Base-by-base conservation (phyloP, 768 basidiomycete species). In the Suillus subalutaceus region DNA sequence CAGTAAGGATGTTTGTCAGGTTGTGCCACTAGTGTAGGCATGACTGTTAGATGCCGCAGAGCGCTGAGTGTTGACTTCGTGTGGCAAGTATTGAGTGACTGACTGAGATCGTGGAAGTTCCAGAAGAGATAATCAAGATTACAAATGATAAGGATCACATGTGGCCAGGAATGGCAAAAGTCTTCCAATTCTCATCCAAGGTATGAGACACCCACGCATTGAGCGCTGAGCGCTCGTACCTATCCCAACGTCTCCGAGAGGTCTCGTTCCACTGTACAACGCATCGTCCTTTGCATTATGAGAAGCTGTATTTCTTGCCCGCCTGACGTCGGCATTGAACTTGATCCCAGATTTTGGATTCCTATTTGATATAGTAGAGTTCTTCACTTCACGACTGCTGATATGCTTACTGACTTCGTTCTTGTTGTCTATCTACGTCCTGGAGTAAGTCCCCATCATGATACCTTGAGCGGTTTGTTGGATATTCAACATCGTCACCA, bases 291-390 rank as follows among this genome's bases (percentile, higher is more conserved):
- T 26, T 26, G 26, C 26, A 26, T 26, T 26, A 26, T 26, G 26
- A 26, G 26, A 26, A 26, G 26, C 26, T 26, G 26, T 26, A 26
- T 26, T 26, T 26, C 26, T 26, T 26, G 26, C 26, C 26, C 26
- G 26, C 26, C 26, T 26, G 26, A 26, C 26, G 26, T 26, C 18
- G 18, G 3, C 37, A 35, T 37, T 61, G 46, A 15, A 64, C 52
- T 60, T 56, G 35, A 57, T 32, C 60, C n/a, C 69, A 96, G 94
- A 97, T 79, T 96, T 97, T 71, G 96, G 96, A 1, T 97, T 97
- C 80, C 78, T 97, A 62, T 97, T 97, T 71, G 97, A 99, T 77
- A 99, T 99, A 89, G 97, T 95, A 96, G 78, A 90, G 94, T 94
- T 10, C n/a, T 9, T 32, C 32, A n/a, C 41, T 32, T 69, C 61